phyloP scores from a whole-genome alignment of 2,329 filamentous ascomycete genomes.

The Cyphellophora europaea region DNA sequence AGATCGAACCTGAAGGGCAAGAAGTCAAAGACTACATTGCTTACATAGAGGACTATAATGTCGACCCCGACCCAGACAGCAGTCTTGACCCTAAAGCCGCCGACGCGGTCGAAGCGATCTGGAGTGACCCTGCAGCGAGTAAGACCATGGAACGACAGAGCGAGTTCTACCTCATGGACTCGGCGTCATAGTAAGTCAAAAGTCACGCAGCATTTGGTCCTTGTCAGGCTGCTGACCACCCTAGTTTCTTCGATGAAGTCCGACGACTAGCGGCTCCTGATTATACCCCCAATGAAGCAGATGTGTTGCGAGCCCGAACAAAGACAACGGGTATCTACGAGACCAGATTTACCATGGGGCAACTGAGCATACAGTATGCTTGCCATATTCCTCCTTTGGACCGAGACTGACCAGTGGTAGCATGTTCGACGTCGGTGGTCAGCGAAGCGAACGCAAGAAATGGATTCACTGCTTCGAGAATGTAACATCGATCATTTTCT shows the following conservation, averaged over 20 bases:
- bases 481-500: constrained; percentile 98
- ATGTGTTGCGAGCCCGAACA: constrained; percentile 88
- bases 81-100: constrained; percentile 73
- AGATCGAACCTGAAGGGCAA: constrained; percentile 65
- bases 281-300: constrained; percentile 88
- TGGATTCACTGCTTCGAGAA: constrained; percentile 99
- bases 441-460: constrained; percentile 96
- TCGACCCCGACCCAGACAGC: constrained; percentile 83
- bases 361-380: constrained; percentile 92
- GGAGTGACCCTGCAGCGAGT: constrained; percentile 78
- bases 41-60: constrained; percentile 76
- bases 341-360: constrained; percentile 96
- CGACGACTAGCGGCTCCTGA: constrained; percentile 71
- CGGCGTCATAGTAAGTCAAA: constrained; percentile 78
- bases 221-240: neutral
- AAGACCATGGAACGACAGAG: constrained; percentile 86
- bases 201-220: too few species aligned
- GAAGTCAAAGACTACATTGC: constrained; percentile 66
- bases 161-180: constrained; percentile 99
- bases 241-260: constrained; percentile 91
- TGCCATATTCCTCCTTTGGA: constrained; percentile 3
- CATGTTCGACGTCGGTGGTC: constrained; percentile 98
- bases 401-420: constrained; percentile 40
- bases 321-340: constrained; percentile 99
- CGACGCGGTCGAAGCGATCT: constrained; percentile 73